Evolutionary conservation across 345 rosid species (phyloP).

Genomic region (Trapa bicornis): DNA sequence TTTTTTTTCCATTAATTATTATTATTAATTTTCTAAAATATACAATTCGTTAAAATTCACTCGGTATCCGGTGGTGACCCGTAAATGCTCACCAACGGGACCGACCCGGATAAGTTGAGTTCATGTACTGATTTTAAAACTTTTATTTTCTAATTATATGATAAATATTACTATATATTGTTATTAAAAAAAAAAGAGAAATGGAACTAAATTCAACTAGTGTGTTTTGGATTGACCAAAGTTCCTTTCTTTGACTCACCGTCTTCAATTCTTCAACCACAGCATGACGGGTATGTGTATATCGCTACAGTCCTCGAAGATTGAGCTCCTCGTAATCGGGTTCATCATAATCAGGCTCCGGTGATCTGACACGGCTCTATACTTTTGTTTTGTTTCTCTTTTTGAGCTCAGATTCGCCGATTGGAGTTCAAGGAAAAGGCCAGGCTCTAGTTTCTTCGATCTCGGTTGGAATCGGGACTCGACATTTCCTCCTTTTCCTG

Average conservation of each 20-base stretch:
- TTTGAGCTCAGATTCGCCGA: too few relatives aligned
- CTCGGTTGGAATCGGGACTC: not conserved
- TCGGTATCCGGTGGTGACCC: too few relatives aligned
- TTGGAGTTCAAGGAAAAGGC: not conserved
- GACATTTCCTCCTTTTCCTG: not conserved
- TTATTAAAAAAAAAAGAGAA: too few relatives aligned
- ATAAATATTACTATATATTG: too few relatives aligned
- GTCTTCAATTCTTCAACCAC: not conserved
- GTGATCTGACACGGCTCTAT: not conserved
- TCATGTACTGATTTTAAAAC: too few relatives aligned
- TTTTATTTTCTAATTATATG: too few relatives aligned
- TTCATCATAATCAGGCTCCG: not conserved
- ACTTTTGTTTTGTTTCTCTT: not conserved
- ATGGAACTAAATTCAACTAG: too few relatives aligned
- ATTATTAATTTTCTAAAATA: too few relatives aligned
- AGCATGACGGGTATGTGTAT: not conserved
- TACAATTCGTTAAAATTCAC: too few relatives aligned
- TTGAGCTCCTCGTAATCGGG: not conserved
- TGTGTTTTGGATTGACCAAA: not conserved
- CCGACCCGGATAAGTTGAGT: too few relatives aligned
- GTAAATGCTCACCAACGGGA: too few relatives aligned
- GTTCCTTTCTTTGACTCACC: slow-evolving; percentile 3
- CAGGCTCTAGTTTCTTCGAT: not conserved
- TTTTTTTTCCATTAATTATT: too few relatives aligned
- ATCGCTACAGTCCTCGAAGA: not conserved